Base-by-base conservation (phyloP, 106 monocot species). In the Dioscorea zingiberensis region DNA sequence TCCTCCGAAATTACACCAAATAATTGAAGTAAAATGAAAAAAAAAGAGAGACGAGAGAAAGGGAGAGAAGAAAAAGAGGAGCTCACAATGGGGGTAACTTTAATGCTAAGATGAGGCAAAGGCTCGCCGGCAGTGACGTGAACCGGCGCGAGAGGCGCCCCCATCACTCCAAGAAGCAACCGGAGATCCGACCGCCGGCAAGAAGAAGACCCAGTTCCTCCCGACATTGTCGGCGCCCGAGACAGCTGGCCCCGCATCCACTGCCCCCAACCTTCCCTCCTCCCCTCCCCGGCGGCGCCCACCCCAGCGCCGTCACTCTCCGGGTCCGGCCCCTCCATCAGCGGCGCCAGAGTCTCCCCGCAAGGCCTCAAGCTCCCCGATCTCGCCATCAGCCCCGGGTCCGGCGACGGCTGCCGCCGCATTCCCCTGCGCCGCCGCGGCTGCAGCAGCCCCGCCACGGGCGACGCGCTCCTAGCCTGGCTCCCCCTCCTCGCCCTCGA, bases 101-200 rank as follows among this genome's bases (percentile, higher is more conserved):
- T 87, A 44, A 81, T 74, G 71, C 85, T 83, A 63, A 86, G 83
- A 67, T 81, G 79, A 2, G 80, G 86, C 26, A 73, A 51, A 5
- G 85, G 78, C 18, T 85, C 82, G 1, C 71, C 65, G 32, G 78
- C 63, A 66, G 65, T 71, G 25, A 87, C 94, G 47, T 80, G 79
- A 24, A 94, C 62, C 14, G 94, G 90, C 10, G 90, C 94, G 23
- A 91, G 87, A 26, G 90, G 94, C 10, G 94, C 94, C 14, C 89
- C 90, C 94, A 94, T 94, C 18, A 94, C 94, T 7, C 94, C 94
- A 15, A 94, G 77, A 18, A 94, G 77, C 27, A 94, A 74, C 48
- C 87, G 70, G 57, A 87, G 74, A 65, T 94, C 94, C 32, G 90
- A 87, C 22, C 80, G 67, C 55, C 73, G 48, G 63, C 32, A 64